phyloP scores from a whole-genome alignment of 1,284 basidiomycete genomes.

The Melanopsichium pennsylvanicum region DNA sequence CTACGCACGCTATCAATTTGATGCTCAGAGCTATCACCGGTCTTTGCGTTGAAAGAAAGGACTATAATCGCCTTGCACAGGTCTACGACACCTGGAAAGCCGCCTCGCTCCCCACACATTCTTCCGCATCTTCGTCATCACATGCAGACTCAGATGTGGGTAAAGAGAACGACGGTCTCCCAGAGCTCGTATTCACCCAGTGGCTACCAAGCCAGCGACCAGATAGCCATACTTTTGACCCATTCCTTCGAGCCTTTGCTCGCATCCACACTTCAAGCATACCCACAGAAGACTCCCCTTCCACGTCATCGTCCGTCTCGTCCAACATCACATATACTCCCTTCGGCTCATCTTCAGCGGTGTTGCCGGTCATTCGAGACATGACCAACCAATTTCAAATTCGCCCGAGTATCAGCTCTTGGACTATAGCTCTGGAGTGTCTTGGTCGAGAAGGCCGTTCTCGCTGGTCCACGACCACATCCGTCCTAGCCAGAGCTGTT shows the following conservation, averaged over 20 bases:
- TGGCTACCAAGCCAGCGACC: conserved; percentile 38
- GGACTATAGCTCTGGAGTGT: conserved; percentile 45
- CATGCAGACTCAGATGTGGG: too few species aligned
- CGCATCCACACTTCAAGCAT: too few species aligned
- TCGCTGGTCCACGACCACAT: conserved; percentile 11
- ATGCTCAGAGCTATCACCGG: conserved; percentile 22
- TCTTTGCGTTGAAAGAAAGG: conserved; percentile 18
- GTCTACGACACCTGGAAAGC: conserved; percentile 27
- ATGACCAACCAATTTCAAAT: conserved; percentile 29
- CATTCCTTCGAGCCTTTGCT: conserved; percentile 31
- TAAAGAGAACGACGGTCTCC: neutral
- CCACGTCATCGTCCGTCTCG: neutral
- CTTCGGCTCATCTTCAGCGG: conserved; percentile 28
- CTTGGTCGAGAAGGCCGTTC: conserved; percentile 27
- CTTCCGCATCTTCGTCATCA: too few species aligned
- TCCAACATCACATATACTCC: too few species aligned
- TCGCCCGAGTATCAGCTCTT: conserved; percentile 22
- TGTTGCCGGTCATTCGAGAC: conserved; percentile 30
- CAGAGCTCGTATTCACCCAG: conserved; percentile 11
- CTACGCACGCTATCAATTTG: conserved; percentile 42
- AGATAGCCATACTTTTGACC: conserved; percentile 30
- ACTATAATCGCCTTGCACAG: conserved; percentile 15
- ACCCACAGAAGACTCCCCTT: too few species aligned
- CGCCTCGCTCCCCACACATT: conserved; percentile 1
- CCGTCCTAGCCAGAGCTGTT: conserved; percentile 14